Conservation (phyloP, 305 asterid species). For the Ilex paraguariensis region DNA sequence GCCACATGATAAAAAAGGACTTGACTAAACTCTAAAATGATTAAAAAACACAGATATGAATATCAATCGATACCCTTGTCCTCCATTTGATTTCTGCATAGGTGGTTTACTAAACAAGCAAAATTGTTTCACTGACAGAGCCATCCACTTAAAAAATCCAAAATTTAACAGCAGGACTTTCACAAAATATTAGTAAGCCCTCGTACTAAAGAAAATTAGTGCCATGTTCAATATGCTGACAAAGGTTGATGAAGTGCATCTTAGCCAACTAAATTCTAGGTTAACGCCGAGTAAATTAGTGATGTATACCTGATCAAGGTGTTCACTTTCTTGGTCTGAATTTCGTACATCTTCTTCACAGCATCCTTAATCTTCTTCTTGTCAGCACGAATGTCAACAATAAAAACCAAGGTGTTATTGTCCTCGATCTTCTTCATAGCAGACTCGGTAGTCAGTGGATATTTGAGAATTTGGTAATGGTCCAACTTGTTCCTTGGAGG, state of each 20-base stretch:
- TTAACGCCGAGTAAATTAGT: background rate
- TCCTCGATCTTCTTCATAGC: conserved; percentile 3
- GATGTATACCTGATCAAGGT: conserved; percentile 5
- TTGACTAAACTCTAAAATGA: background rate
- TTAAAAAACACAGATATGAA: background rate
- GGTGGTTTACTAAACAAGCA: too few relatives aligned
- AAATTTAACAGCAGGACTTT: too few relatives aligned
- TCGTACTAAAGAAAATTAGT: too few relatives aligned
- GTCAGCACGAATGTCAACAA: conserved; percentile 3
- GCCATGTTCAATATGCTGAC: too few relatives aligned
- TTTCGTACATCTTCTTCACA: conserved; percentile 66
- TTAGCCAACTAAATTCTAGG: too few relatives aligned
- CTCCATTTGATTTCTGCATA: too few relatives aligned
- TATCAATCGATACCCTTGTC: too few relatives aligned
- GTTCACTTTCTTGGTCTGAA: conserved; percentile 60
- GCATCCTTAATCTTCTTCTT: conserved; percentile 2
- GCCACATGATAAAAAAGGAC: too few relatives aligned
- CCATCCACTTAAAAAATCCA: too few relatives aligned
- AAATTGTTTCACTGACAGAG: too few relatives aligned
- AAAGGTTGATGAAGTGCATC: too few relatives aligned
- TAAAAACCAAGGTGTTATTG: conserved; percentile 1
- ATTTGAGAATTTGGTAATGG: conserved; percentile 4
- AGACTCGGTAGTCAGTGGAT: conserved; percentile 1
- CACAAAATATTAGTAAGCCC: too few relatives aligned
- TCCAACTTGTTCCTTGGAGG: conserved; percentile 4